These are phyloP conservation scores for Auricularia sp. DNA, from an alignment of 768 basidiomycete genomes.

Conservation along the genomic window DNA sequence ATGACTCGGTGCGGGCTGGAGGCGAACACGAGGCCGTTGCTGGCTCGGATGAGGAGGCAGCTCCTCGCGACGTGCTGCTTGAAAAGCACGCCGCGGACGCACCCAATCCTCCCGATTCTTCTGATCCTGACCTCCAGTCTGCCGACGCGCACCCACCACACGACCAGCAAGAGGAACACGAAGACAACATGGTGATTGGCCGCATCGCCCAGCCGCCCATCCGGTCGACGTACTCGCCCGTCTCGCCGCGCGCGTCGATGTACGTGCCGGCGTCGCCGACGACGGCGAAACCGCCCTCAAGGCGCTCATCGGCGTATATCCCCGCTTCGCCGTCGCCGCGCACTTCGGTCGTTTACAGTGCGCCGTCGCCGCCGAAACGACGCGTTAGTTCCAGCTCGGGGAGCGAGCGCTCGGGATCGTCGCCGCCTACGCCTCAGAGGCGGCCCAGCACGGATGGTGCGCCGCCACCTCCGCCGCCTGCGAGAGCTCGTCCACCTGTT, in stretches of 20 bases:
- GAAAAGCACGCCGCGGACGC: too few relatives aligned
- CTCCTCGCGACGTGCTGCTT: too few relatives aligned
- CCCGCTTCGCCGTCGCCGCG: background rate
- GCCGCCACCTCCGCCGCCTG: constrained; percentile 1
- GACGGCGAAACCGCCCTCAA: background rate
- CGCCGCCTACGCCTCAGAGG: too few relatives aligned
- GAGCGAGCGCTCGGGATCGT: too few relatives aligned
- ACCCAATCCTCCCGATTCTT: too few relatives aligned
- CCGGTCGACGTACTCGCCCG: background rate
- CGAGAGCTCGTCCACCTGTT: constrained; percentile 2
- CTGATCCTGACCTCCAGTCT: background rate
- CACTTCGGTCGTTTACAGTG: background rate
- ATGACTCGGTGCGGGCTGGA: too few relatives aligned
- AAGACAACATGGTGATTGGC: background rate
- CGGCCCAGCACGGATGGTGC: background rate
- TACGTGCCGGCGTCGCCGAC: background rate
- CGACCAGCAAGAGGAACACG: background rate
- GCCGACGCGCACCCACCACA: background rate
- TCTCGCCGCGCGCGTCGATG: background rate
- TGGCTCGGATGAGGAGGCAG: too few relatives aligned
- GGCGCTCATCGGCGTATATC: background rate
- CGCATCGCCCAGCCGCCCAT: constrained; percentile 1
- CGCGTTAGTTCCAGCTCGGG: too few relatives aligned
- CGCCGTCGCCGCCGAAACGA: background rate
- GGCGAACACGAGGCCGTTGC: too few relatives aligned